Conservation (phyloP, 2,329 filamentous ascomycete genomes). For the Pestalotiopsis sp. region DNA sequence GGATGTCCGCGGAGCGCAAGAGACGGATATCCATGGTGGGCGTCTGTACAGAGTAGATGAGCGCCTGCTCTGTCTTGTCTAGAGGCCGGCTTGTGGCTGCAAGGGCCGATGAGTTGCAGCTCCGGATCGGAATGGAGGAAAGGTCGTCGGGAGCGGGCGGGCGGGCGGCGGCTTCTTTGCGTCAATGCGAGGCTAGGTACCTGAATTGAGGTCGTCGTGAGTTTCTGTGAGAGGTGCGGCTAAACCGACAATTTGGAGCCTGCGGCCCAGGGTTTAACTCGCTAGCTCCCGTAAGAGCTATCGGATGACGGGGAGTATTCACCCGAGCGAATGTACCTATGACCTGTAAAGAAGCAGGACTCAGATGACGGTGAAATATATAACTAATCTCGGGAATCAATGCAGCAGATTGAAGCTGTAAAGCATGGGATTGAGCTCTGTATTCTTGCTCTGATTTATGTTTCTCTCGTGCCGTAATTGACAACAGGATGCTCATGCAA, state of each 20-base stretch:
- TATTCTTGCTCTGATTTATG: background rate
- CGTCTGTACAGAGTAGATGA: background rate
- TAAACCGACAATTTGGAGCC: constrained; percentile 7
- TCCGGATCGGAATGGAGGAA: background rate
- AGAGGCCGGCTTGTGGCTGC: background rate
- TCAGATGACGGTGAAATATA: background rate
- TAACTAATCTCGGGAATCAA: background rate
- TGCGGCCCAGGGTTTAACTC: constrained; percentile 9
- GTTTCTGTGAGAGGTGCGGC: constrained; percentile 15
- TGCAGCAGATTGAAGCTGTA: background rate
- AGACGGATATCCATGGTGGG: constrained; percentile 85
- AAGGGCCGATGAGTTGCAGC: background rate
- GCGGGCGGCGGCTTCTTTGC: background rate
- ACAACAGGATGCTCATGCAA: background rate
- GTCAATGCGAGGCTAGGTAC: background rate
- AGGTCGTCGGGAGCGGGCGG: background rate
- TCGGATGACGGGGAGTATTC: constrained; percentile 22
- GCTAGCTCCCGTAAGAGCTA: constrained; percentile 4
- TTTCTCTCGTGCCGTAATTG: background rate
- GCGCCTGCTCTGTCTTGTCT: background rate
- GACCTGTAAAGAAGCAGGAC: background rate
- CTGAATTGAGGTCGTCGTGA: constrained; percentile 9
- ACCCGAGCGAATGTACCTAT: constrained; percentile 15
- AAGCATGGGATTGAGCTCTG: background rate
- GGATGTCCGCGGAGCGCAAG: constrained; percentile 81